These are phyloP conservation scores for Acacia concinna DNA, from an alignment of 331 rosid species.

Conservation along the genomic window DNA sequence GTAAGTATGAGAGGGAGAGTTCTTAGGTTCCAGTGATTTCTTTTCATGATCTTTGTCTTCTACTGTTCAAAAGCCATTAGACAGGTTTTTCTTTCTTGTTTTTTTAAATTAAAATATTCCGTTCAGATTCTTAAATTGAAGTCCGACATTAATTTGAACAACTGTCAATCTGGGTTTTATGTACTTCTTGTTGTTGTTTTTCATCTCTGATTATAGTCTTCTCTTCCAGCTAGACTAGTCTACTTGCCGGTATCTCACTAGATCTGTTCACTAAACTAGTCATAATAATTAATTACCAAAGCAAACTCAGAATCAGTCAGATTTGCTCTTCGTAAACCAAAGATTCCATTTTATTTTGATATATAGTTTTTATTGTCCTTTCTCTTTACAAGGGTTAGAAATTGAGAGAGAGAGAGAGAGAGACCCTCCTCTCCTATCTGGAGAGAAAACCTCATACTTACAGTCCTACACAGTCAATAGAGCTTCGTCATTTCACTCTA, in stretches of 20 bases:
- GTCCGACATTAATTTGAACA: slow-evolving; percentile 29
- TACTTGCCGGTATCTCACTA: slow-evolving; percentile 18
- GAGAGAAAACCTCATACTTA: background rate
- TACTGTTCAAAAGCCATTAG: slow-evolving; percentile 20
- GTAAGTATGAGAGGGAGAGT: background rate
- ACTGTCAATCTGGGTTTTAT: slow-evolving; percentile 63
- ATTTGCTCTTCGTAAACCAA: background rate
- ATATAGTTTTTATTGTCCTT: no score
- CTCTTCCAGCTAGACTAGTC: background rate
- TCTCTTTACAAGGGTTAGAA: background rate
- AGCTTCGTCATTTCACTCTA: no score
- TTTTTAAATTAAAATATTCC: background rate
- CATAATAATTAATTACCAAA: background rate
- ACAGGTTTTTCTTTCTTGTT: background rate
- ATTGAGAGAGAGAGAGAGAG: background rate
- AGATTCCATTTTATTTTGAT: background rate
- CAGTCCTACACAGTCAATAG: no score
- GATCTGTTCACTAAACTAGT: background rate
- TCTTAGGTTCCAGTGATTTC: slow-evolving; percentile 45
- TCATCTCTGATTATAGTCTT: slow-evolving; percentile 28
- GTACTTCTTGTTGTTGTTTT: slow-evolving; percentile 32
- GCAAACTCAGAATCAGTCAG: background rate
- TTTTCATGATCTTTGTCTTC: slow-evolving; percentile 53
- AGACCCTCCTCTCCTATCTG: background rate
- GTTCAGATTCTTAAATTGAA: slow-evolving; percentile 40